Conservation (phyloP, 352 stramenopile species). For the Thalassiosira ordinaria region DNA sequence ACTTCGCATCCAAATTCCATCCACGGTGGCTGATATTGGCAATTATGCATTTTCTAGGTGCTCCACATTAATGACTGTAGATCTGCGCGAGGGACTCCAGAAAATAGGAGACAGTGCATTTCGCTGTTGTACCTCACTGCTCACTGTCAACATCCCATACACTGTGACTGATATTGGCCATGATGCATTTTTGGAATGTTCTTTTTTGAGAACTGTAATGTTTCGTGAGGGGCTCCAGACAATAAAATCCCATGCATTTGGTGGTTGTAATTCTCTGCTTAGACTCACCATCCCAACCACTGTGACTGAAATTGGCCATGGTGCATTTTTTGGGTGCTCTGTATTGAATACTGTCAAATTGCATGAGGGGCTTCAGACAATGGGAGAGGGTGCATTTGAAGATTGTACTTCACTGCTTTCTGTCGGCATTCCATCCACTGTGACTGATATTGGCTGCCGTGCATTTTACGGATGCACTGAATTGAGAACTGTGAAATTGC, state of each 20-base stretch:
- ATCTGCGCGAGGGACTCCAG: too few species aligned
- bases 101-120: slow-evolving; percentile 4
- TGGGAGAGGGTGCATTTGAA: not conserved
- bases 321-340: slow-evolving; percentile 3
- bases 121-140: not conserved
- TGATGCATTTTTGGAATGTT: not conserved
- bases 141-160: slow-evolving; percentile 7
- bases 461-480: not conserved
- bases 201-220: not conserved
- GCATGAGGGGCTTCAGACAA: not conserved
- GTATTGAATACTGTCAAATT: not conserved
- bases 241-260: not conserved
- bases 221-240: not conserved
- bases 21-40: too few species aligned
- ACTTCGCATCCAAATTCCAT: too few species aligned
- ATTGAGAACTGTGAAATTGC: not conserved
- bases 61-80: too few species aligned
- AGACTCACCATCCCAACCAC: slow-evolving; percentile 12
- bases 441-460: not conserved
- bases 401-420: not conserved
- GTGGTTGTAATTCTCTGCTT: not conserved
- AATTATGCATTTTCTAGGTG: too few species aligned
- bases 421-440: slow-evolving; percentile 1
- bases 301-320: not conserved
- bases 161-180: slow-evolving; percentile 9